Evolutionary conservation across 441 rosid species (phyloP).

Genomic region (Erysimum cheiri): DNA sequence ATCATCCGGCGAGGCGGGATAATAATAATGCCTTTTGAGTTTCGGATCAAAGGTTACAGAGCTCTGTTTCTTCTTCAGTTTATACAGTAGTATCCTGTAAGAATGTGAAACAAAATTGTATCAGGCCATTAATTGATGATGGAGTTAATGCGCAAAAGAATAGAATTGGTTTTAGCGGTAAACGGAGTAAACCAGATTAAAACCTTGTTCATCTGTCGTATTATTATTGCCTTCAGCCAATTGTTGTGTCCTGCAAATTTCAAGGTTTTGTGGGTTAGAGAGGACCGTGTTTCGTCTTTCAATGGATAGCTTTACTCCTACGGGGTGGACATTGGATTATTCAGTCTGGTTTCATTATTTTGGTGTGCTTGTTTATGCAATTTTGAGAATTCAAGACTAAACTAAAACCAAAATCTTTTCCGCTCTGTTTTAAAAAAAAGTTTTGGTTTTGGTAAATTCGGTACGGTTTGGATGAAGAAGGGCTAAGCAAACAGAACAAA

Average conservation of each 20-base stretch:
- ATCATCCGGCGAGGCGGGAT: not conserved
- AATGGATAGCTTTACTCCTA: not conserved
- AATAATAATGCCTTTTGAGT: conserved; percentile 17
- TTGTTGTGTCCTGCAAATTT: conserved; percentile 37
- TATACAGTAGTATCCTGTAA: conserved; percentile 24
- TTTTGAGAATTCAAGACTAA: not conserved
- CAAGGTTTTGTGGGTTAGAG: conserved; percentile 19
- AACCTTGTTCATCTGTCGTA: conserved; percentile 36
- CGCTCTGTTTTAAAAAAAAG: no score
- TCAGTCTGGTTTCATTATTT: not conserved
- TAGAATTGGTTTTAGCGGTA: not conserved
- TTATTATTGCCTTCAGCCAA: conserved; percentile 26
- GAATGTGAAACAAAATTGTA: not conserved
- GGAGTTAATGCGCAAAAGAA: not conserved
- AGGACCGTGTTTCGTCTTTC: not conserved
- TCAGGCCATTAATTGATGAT: not conserved
- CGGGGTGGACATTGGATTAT: not conserved
- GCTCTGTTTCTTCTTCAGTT: conserved; percentile 24
- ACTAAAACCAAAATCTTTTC: not conserved
- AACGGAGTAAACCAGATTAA: not conserved
- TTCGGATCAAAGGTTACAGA: conserved; percentile 9
- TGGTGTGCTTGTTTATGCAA: no score
- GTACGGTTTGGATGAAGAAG: not conserved
- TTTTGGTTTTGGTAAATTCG: no score
- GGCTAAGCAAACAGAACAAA: not conserved